Percentiles rank a stretch among this genome's conserved stretches.
phyloP scores from a whole-genome alignment of 495 filamentous ascomycete genomes.

The Amniculicola lignicola region DNA sequence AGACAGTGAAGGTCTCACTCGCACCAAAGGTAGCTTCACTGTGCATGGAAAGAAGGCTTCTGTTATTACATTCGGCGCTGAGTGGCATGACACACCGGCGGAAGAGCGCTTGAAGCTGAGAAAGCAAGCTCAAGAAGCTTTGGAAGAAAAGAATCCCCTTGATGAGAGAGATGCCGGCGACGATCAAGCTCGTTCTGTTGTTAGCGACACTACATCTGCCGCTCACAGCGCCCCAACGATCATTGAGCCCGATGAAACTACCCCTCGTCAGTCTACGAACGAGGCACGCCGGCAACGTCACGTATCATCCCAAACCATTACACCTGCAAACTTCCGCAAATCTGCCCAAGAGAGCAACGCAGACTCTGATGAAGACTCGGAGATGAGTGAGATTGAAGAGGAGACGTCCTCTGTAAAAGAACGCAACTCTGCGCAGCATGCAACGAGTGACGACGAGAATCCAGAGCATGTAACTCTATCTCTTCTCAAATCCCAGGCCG shows the following conservation, averaged over 20 bases:
- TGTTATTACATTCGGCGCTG: slow-evolving; percentile 87
- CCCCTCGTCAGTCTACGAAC: slow-evolving; percentile 14
- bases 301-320: slow-evolving; percentile 31
- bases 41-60: slow-evolving; percentile 98
- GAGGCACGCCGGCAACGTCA: slow-evolving; percentile 26
- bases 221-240: neutral
- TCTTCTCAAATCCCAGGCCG: slow-evolving; percentile 19
- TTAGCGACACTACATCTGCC: slow-evolving; percentile 21
- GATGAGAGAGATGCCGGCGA: slow-evolving; percentile 18
- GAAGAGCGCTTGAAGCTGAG: slow-evolving; percentile 30
- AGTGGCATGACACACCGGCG: slow-evolving; percentile 69
- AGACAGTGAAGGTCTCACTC: slow-evolving; percentile 62
- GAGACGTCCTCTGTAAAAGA: slow-evolving; percentile 6
- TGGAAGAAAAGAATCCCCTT: slow-evolving; percentile 11
- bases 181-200: slow-evolving; percentile 12
- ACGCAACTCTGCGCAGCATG: neutral
- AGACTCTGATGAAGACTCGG: slow-evolving; percentile 15
- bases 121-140: slow-evolving; percentile 31
- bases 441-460: slow-evolving; percentile 14
- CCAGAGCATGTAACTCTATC: slow-evolving; percentile 1
- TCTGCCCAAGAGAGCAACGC: slow-evolving; percentile 15
- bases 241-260: slow-evolving; percentile 13
- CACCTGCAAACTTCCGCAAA: slow-evolving; percentile 8
- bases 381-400: slow-evolving; percentile 26
- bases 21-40: slow-evolving; percentile 83